phyloP scores from a whole-genome alignment of 495 filamentous ascomycete genomes.

The Poronia punctata region DNA sequence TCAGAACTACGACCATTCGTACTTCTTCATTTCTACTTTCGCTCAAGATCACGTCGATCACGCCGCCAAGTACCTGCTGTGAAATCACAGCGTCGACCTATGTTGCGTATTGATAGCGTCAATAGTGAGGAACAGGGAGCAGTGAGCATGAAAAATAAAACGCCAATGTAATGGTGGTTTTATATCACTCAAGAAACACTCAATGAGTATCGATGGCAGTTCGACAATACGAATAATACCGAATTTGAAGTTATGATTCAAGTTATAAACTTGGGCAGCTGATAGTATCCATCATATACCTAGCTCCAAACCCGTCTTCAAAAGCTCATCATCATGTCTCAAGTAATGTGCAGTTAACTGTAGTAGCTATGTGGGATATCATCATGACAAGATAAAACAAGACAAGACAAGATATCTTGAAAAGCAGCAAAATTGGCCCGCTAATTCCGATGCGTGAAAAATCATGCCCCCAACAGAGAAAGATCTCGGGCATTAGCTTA shows the following conservation, averaged over 20 bases:
- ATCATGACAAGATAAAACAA: neutral
- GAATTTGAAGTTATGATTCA: neutral
- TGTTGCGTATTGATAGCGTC: too few relatives aligned
- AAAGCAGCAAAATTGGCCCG: neutral
- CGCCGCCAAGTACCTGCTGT: constrained; percentile 70
- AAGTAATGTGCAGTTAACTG: neutral
- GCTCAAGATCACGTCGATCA: constrained; percentile 84
- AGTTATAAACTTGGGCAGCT: neutral
- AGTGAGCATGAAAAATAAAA: too few relatives aligned
- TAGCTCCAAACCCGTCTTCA: too few relatives aligned
- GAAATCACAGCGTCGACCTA: neutral
- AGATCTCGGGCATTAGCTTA: constrained; percentile 14
- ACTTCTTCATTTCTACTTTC: constrained; percentile 88
- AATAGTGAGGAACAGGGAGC: too few relatives aligned
- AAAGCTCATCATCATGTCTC: neutral
- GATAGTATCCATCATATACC: neutral
- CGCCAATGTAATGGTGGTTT: too few relatives aligned
- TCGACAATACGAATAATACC: neutral
- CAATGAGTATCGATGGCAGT: neutral
- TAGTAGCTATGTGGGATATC: constrained; percentile 8
- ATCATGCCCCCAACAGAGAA: neutral
- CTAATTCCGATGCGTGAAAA: neutral
- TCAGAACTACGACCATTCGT: constrained; percentile 90
- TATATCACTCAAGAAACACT: too few relatives aligned
- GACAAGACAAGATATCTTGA: neutral